Conservation (phyloP, 2,329 filamentous ascomycete species). For the Penicillium corylophilum region DNA sequence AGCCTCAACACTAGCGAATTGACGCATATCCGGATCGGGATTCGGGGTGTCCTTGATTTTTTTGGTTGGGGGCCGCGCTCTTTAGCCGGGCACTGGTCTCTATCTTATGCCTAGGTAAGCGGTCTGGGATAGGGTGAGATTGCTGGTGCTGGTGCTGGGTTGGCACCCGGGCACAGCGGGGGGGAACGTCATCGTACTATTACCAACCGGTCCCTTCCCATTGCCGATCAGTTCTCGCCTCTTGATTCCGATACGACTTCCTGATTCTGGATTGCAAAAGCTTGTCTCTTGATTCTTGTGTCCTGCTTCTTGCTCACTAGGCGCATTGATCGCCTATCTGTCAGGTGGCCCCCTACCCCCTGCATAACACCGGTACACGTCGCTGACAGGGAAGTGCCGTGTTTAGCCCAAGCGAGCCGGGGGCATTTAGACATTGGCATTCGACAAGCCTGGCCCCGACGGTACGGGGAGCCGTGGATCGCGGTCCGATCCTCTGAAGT, state of each 20-base stretch:
- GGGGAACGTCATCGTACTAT: not conserved
- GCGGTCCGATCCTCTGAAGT: slow-evolving; percentile 10
- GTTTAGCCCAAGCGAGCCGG: not conserved
- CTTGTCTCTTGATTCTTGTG: not conserved
- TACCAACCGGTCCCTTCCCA: not conserved
- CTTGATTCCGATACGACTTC: not conserved
- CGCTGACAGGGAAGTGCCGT: not conserved
- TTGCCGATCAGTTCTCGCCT: not conserved
- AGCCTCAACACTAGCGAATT: no score
- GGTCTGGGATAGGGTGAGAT: no score
- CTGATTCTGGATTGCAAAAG: not conserved
- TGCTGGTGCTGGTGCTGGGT: no score
- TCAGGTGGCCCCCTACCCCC: not conserved
- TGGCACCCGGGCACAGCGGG: not conserved
- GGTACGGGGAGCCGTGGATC: slow-evolving; percentile 4
- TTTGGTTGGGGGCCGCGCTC: no score
- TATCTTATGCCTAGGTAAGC: no score
- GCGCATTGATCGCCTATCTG: not conserved
- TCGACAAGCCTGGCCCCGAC: not conserved
- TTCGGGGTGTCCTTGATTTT: no score
- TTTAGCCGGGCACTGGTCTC: no score
- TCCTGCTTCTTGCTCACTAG: not conserved
- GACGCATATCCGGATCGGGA: no score
- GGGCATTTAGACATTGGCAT: no score
- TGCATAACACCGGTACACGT: not conserved